These are phyloP conservation scores for Casuarina cunninghamiana DNA, from an alignment of 306 rosid species.

Conservation along the genomic window DNA sequence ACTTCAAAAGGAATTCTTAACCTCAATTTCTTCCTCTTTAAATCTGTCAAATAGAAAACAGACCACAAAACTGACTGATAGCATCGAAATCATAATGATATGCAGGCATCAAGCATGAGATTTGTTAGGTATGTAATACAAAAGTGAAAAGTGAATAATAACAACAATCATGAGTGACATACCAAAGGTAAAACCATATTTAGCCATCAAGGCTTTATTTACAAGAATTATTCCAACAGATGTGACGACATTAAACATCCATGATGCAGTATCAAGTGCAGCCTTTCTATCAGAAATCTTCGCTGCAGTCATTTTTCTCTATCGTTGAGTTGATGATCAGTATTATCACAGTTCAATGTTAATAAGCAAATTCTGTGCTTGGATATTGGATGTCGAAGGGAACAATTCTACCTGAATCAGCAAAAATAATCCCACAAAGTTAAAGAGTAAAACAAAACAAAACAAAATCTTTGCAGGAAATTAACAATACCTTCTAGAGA, in stretches of 20 bases:
- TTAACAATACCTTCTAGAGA: neutral
- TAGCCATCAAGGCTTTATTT: constrained; percentile 73
- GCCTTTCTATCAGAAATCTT: constrained; percentile 56
- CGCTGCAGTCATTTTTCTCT: constrained; percentile 48
- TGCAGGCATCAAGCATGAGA: neutral
- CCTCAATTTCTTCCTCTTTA: neutral
- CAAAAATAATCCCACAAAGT: constrained; percentile 25
- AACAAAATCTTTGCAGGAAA: neutral
- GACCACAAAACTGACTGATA: neutral
- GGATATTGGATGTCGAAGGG: constrained; percentile 14
- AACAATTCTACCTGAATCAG: constrained; percentile 34
- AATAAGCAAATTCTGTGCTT: constrained; percentile 24
- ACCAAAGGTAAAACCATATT: constrained; percentile 76
- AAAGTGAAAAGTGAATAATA: neutral
- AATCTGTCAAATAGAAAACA: neutral
- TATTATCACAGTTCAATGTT: constrained; percentile 27
- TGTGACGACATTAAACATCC: constrained; percentile 80
- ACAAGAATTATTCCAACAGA: constrained; percentile 78
- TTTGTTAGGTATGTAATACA: neutral
- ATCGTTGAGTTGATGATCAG: constrained; percentile 22
- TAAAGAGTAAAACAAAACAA: constrained; percentile 10
- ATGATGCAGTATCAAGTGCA: constrained; percentile 60
- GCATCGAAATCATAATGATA: neutral
- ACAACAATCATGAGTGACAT: constrained; percentile 9
- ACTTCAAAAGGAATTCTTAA: neutral